Base-by-base conservation (phyloP, 2,329 filamentous ascomycete species). In the Alternaria consortialis region DNA sequence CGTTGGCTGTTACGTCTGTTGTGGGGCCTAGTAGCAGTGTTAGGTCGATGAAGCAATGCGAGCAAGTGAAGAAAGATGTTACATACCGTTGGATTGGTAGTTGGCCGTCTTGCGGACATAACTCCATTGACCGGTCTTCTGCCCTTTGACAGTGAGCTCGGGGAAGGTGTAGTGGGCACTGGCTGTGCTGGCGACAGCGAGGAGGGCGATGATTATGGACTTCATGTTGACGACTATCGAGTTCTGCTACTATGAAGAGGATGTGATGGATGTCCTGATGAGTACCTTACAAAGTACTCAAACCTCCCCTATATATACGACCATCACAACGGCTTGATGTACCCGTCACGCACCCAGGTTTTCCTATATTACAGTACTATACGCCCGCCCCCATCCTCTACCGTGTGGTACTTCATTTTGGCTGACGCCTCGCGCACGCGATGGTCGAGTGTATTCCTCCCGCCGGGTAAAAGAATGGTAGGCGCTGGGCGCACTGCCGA, bases 101-200 rank as follows among this genome's bases (percentile, higher is more conserved):
- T 79, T 79, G 7, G 73, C 58, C 1, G 67, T 75, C 59, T 75
- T 75, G 34, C 77, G 70, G 17, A 79, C 76, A 56, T 78, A 77
- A 34, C 72, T 60, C 77, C 77, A 79, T n/a, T 29, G 39, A 2
- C 59, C 56, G 0, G 74, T 77, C 7, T 64, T 56, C 5, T 64
- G 46, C 23, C 70, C 69, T 29, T 58, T 62, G 17, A 67, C 68
- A 17, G 74, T 60, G 42, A 77, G 71, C 15, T 69, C 66, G 2
- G 75, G 75, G 64, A 77, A 76, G 3, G 73, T 76, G 63, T 77
- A 77, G 58, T 77, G 75, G 1, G 75, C 75, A 32, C 67, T 62
- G 1, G 68, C 66, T 31, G 67, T 72, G 62, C 65, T 67, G 36
- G 67, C 68, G 11, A 63, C 53, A 23, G 64, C 63, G 8, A 75